Evolutionary conservation across 208 protist genomes (phyloP).

Genomic region (Crithidia fasciculata): DNA sequence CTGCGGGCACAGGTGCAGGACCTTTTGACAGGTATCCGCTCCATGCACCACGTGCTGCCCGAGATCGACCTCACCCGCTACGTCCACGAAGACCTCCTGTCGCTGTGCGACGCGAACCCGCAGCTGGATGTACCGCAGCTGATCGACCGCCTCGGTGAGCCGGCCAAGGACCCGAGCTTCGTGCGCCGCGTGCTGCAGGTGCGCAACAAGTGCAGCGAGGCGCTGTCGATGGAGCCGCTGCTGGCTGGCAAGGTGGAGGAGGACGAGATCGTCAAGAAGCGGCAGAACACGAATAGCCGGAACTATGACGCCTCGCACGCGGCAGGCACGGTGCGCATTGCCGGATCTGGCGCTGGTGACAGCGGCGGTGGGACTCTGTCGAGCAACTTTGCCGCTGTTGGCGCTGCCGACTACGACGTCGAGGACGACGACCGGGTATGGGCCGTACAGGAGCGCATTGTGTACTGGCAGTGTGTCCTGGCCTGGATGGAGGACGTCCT

Average conservation of each 20-base stretch:
- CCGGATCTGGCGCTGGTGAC: neutral
- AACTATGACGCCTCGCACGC: conserved; percentile 7
- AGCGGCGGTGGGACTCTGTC: neutral
- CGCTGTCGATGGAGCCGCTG: conserved; percentile 61
- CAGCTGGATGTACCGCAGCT: conserved; percentile 69
- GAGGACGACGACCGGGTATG: conserved; percentile 28
- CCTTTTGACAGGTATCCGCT: conserved; percentile 70
- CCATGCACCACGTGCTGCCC: conserved; percentile 52
- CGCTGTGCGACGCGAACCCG: conserved; percentile 74
- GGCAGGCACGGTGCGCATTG: neutral
- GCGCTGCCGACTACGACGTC: conserved; percentile 10
- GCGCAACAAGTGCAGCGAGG: conserved; percentile 62
- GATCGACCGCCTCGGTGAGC: conserved; percentile 67
- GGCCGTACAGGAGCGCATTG: conserved; percentile 60
- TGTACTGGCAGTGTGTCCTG: conserved; percentile 73
- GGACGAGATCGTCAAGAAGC: conserved; percentile 29
- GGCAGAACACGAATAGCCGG: conserved; percentile 20
- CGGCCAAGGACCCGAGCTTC: conserved; percentile 62
- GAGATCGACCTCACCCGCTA: conserved; percentile 75
- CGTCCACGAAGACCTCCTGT: conserved; percentile 71
- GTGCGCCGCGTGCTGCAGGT: conserved; percentile 65
- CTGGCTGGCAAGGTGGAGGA: conserved; percentile 41
- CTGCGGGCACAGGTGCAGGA: conserved; percentile 78
- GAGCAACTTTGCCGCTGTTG: neutral
- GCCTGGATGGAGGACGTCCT: conserved; percentile 78